Base-by-base conservation (phyloP, 2,329 filamentous ascomycete species). In the Colletotrichum sidae region DNA sequence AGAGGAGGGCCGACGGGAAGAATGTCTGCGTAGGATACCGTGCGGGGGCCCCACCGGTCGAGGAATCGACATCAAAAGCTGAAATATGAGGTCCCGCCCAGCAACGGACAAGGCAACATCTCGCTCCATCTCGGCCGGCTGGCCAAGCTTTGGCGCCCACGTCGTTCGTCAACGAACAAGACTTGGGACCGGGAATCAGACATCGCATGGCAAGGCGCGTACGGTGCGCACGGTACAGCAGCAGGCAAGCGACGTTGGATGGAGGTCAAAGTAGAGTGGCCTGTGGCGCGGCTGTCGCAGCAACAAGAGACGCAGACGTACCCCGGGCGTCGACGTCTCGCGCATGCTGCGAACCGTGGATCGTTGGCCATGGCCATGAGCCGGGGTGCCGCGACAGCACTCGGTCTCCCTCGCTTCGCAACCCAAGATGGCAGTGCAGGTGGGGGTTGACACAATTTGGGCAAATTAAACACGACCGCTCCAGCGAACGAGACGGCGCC, bases 41-140 rank as follows among this genome's bases (percentile, higher is more conserved):
- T 41, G 33, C 13, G 25, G 37, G 15, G 35, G 50, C 50, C 53
- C 42, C 53, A 53, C 56, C n/a, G 15, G 39, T 35, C 15, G 33
- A 42, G 41, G 25, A 44, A 56, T 15, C 35, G 39, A 45, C n/a
- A 34, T 33, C 50, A 53, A 45, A 59, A 54, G 51, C 50, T 37
- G 53, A 13, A 44, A 65, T 45, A 51, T 65, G 53, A 17, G 10
- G 37, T 50, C 38, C 49, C 42, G 38, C 12, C 45, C 51, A 60
- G 42, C 3, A 68, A 74, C 7, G 69, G 62, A 38, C 67, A 83
- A 10, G 77, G 2, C 61, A 74, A 64, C 2, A 75, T 77, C 4
- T 71, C 83, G 0, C 69, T 83, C 2, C 72, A 76, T 50, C 38
- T 55, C 49, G 38, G 80, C 81, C 4, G 74, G 83, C n/a, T 66